phyloP scores from a whole-genome alignment of 2,329 filamentous ascomycete genomes.

The Byssoonygena ceratinophila region DNA sequence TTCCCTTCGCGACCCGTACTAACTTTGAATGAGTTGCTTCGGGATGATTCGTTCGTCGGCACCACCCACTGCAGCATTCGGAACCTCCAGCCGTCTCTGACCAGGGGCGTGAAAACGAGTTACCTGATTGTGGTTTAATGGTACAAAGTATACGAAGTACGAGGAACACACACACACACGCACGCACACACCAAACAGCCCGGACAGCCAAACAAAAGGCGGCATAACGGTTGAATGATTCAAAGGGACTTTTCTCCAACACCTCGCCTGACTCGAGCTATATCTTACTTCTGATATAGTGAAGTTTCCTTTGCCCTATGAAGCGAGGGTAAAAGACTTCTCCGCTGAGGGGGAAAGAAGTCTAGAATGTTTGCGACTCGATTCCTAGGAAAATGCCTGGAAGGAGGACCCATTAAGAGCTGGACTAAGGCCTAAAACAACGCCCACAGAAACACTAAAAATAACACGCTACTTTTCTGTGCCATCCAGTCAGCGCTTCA shows the following conservation, averaged over 20 bases:
- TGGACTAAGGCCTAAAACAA: not conserved
- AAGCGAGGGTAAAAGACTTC: not conserved
- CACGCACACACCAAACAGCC: not conserved
- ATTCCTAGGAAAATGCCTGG: not conserved
- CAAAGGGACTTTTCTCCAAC: not conserved
- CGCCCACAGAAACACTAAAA: conserved; percentile 3
- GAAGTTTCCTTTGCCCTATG: not conserved
- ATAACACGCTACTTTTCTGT: not conserved
- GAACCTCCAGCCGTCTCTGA: not conserved
- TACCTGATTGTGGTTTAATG: not conserved
- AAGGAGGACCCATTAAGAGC: not conserved
- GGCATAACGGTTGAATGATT: no score
- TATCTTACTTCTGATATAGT: not conserved
- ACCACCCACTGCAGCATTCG: not conserved
- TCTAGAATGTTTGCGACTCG: not conserved
- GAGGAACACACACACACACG: no score
- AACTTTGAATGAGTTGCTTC: not conserved
- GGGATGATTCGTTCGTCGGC: not conserved
- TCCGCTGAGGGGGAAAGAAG: not conserved
- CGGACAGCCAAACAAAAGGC: no score
- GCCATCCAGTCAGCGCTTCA: not conserved
- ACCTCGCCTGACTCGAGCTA: not conserved
- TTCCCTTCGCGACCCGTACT: not conserved
- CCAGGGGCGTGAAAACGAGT: not conserved
- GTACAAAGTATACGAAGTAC: not conserved